phyloP scores from a whole-genome alignment of 192 early-diverging fungal species.

The Coemansia sp. region DNA sequence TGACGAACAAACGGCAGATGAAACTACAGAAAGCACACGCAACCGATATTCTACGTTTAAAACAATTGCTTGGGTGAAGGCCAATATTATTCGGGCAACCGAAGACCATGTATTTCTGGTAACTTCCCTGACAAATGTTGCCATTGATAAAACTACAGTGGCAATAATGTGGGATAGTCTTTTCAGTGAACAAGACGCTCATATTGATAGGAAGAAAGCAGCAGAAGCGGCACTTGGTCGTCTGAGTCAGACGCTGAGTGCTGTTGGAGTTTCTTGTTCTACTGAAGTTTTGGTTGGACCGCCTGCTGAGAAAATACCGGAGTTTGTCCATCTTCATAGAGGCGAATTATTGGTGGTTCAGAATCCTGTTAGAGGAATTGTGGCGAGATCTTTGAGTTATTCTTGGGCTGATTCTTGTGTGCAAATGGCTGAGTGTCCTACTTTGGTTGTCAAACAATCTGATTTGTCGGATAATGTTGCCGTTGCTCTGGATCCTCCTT shows the following conservation, averaged over 20 bases:
- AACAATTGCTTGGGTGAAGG: conserved; percentile 47
- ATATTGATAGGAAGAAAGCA: conserved; percentile 1
- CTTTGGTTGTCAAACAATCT: conserved; percentile 26
- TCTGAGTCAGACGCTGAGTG: conserved; percentile 12
- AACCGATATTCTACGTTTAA: conserved; percentile 34
- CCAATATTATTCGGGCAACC: conserved; percentile 28
- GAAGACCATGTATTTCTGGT: conserved; percentile 51
- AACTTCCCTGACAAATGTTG: conserved; percentile 10
- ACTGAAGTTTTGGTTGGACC: conserved; percentile 26
- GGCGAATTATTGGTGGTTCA: conserved; percentile 39
- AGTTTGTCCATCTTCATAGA: conserved; percentile 26
- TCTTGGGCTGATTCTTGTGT: conserved; percentile 41
- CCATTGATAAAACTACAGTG: conserved; percentile 1
- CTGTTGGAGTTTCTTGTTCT: conserved; percentile 16
- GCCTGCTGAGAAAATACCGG: conserved; percentile 8
- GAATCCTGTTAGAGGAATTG: conserved; percentile 12
- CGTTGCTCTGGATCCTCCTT: conserved; percentile 33
- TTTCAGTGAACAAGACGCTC: conserved; percentile 18
- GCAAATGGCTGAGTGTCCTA: conserved; percentile 22
- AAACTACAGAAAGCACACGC: not conserved
- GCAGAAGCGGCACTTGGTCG: conserved; percentile 16
- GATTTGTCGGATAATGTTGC: conserved; percentile 41
- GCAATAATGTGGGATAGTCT: conserved; percentile 38
- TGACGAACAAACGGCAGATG: not conserved
- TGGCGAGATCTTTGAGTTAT: conserved; percentile 13